Evolutionary conservation across 345 rosid genomes (phyloP), one percentile per base, ranked within the genome.

Genomic region (Sisymbrium irio): DNA sequence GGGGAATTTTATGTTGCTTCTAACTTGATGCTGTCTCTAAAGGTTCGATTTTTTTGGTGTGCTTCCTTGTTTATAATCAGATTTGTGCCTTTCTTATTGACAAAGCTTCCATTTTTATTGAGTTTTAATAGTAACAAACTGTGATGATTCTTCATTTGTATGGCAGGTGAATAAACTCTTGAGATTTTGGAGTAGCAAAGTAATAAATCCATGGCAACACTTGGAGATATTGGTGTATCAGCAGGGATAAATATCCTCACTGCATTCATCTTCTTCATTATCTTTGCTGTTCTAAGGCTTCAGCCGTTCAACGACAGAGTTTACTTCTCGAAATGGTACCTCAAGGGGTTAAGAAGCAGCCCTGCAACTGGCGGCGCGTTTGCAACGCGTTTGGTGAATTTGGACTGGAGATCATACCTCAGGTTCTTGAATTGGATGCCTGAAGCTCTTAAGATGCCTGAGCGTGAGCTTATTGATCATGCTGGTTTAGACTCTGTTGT

Each of bases 401-500:
- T 95, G 69, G 96, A 95, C 67, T 82, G 65, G 45, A 76, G 87
- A 51, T 75, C 97, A 0, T 95, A 95, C 79, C 22, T 89, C 53
- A 82, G 49, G 73, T 95, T 95, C 79, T 82, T 95, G 76, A 81
- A 86, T 79, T 95, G 97, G 99, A 89, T 95, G 92, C 97, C 96
- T 2, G 96, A 67, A 14, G 97, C 99, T 2, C 83, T 95, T 10
- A 88, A 82, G 78, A 95, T 91, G 99, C 97, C 99, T 0, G 99
- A 95, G 80, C 88, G 82, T 56, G 97, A 95, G 78, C 97, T 95
- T 65, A 85, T 95, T 65, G 99, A 95, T 15, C 99, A 95, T 69
- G 99, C 99, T 0, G 99, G 99, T 44, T 80, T 95, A 85, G 97
- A 95, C 76, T 95, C 97, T 42, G 99, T 84, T 22, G 99, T 85